Evolutionary conservation across 495 filamentous ascomycete genomes (phyloP).

Genomic region (Xylaria curta): DNA sequence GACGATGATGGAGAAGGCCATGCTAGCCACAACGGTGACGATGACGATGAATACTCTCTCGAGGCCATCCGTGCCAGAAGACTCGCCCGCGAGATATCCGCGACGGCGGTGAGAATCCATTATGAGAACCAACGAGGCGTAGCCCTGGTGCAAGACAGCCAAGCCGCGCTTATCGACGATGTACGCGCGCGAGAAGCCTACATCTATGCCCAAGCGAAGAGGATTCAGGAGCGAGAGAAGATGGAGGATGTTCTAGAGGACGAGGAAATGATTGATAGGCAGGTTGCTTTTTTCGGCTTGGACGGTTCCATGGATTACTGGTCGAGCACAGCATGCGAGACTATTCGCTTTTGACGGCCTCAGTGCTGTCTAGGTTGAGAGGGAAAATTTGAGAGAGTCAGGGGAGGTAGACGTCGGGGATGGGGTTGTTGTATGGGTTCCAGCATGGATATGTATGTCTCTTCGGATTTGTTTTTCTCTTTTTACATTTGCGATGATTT

Average conservation of each 20-base stretch:
- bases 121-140: not conserved
- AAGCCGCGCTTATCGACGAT: slow-evolving; percentile 7
- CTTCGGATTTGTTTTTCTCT: not conserved
- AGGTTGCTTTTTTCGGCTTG: not conserved
- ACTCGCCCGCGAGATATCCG: not conserved
- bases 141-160: not conserved
- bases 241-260: not conserved
- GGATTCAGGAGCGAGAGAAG: not conserved
- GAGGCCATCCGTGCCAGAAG: not conserved
- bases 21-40: not conserved
- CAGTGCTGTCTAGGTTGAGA: not conserved
- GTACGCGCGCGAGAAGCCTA: not conserved
- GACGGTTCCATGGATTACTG: not conserved
- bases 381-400: not conserved
- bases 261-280: not conserved
- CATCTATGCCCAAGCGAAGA: not conserved
- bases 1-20: not conserved
- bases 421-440: not conserved
- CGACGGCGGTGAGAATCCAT: not conserved
- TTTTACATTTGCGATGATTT: slow-evolving; percentile 1
- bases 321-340: not conserved
- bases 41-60: not conserved
- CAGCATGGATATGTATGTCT: not conserved
- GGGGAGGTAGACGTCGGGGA: not conserved
- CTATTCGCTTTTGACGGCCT: not conserved